Conservation (phyloP, 768 basidiomycete species). For the Phylloporus scabripes region DNA sequence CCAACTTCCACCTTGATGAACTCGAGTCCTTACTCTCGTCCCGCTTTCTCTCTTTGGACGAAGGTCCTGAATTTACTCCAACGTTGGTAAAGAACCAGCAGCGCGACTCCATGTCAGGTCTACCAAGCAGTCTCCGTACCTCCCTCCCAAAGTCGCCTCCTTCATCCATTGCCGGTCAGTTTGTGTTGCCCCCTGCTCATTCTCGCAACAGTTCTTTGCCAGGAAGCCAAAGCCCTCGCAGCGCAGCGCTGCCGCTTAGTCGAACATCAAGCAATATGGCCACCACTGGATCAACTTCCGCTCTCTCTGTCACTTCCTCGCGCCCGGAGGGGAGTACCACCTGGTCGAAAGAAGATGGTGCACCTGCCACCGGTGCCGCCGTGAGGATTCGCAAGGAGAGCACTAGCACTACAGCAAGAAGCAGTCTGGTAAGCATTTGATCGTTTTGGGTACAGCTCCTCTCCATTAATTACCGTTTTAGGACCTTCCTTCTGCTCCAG, state of each 20-base stretch:
- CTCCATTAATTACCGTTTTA: slow-evolving; percentile 13
- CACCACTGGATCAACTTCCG: slow-evolving; percentile 32
- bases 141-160: slow-evolving; percentile 46
- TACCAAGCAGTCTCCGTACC: slow-evolving; percentile 33
- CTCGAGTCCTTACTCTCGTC: slow-evolving; percentile 72
- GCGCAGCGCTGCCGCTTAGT: slow-evolving; percentile 31
- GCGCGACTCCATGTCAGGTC: slow-evolving; percentile 47
- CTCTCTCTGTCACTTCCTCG: slow-evolving; percentile 38
- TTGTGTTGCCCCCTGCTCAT: slow-evolving; percentile 34
- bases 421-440: slow-evolving; percentile 17
- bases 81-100: slow-evolving; percentile 63
- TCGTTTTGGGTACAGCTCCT: not conserved
- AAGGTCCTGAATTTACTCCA: slow-evolving; percentile 62
- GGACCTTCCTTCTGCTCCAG: slow-evolving; percentile 36
- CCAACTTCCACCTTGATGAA: slow-evolving; percentile 70
- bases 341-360: slow-evolving; percentile 35
- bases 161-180: slow-evolving; percentile 40
- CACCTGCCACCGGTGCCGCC: slow-evolving; percentile 32
- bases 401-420: slow-evolving; percentile 35
- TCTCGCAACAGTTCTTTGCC: slow-evolving; percentile 36
- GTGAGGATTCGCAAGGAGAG: slow-evolving; percentile 50
- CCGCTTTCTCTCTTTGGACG: slow-evolving; percentile 63
- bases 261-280: slow-evolving; percentile 31
- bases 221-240: slow-evolving; percentile 33
- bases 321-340: slow-evolving; percentile 33